Percentiles rank a stretch among this genome's conserved stretches.
Evolutionary conservation across 1,284 basidiomycete genomes (phyloP).

Genomic region (Apiotrichum sp.): DNA sequence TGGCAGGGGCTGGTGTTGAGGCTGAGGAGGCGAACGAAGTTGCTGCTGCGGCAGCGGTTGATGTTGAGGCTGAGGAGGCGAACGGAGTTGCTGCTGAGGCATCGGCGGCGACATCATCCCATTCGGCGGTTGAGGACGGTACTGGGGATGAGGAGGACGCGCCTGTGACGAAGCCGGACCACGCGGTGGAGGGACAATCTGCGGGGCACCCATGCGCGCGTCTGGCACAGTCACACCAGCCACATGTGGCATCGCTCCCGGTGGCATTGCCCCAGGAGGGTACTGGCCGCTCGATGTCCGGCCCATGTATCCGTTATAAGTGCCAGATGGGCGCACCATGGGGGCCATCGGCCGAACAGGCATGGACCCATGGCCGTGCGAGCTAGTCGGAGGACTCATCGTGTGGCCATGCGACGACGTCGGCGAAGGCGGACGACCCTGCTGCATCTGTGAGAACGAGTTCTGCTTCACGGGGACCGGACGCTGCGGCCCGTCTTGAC

Average conservation of each 20-base stretch:
- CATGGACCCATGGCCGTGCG: neutral
- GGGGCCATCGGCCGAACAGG: neutral
- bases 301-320: neutral
- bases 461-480: neutral
- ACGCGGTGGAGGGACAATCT: neutral
- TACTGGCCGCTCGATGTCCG: neutral
- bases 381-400: neutral
- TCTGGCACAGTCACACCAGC: neutral
- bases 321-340: neutral
- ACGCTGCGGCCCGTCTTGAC: neutral
- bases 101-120: neutral
- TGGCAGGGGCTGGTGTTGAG: neutral
- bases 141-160: neutral
- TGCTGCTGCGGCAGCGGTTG: neutral
- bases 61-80: neutral
- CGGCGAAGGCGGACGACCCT: slow-evolving; percentile 2
- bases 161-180: neutral
- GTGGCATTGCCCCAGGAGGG: neutral
- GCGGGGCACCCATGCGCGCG: neutral
- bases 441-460: neutral
- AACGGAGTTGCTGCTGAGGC: neutral
- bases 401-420: slow-evolving; percentile 5
- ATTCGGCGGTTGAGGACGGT: neutral
- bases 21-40: neutral
- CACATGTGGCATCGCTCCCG: neutral